Conservation (phyloP, 192 early-diverging fungal species). For the Coemansia asiatica region DNA sequence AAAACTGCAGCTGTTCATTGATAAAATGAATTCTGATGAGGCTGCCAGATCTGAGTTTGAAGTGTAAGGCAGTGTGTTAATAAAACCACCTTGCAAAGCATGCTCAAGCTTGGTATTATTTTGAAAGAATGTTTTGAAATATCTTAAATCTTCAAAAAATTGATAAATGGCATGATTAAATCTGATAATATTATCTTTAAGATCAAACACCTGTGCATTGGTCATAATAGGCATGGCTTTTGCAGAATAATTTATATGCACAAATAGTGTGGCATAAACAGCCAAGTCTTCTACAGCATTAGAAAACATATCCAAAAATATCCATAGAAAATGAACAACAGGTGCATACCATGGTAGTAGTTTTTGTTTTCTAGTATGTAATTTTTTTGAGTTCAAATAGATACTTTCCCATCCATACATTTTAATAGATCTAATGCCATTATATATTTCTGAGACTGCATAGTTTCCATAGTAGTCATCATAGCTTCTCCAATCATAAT, state of each 20-base stretch:
- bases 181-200: conserved; percentile 6
- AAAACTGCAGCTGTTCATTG: conserved; percentile 22
- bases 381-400: conserved; percentile 12
- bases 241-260: neutral
- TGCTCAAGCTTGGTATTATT: conserved; percentile 17
- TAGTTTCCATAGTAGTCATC: neutral
- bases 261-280: conserved; percentile 8
- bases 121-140: neutral
- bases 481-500: neutral
- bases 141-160: neutral
- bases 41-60: neutral
- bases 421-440: conserved; percentile 32
- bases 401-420: conserved; percentile 45
- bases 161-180: conserved; percentile 3
- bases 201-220: conserved; percentile 25
- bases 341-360: conserved; percentile 38
- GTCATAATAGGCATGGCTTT: conserved; percentile 2
- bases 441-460: conserved; percentile 10
- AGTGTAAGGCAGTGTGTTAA: conserved; percentile 17
- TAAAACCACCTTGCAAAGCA: conserved; percentile 23
- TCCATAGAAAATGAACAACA: conserved; percentile 12
- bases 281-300: conserved; percentile 6
- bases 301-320: neutral
- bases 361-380: neutral
- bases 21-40: neutral